Evolutionary conservation across 1,284 basidiomycete species (phyloP), one percentile per base, ranked within the genome.

Genomic region (Ceratobasidium sp.): DNA sequence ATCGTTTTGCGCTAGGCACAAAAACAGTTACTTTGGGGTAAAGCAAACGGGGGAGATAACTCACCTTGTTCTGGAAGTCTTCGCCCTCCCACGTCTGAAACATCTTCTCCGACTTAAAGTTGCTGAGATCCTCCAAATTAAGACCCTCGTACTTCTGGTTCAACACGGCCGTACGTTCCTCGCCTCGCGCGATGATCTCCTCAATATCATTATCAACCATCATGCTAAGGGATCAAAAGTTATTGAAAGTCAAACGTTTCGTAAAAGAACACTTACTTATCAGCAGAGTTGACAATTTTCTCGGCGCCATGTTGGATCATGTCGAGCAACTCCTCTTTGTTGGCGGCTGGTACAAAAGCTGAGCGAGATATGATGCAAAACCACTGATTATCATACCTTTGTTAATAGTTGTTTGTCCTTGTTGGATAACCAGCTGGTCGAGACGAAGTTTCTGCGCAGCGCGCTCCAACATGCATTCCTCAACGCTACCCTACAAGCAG

Each of bases 291-390:
- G 85, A 99, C 97, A 80, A 99, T 99, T 86, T 96, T 95, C 84
- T 99, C 97, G 0, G 97, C 97, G 26, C 98, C 98, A 84, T 98
- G 97, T 28, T 97, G 94, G 81, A 99, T 99, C 96, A 99, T 99
- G 83, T 99, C 97, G 28, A 99, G 88, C 18, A 99, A 88, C 79
- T 99, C 98, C 61, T 99, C 98, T 87, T 99, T 99, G 87, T 93
- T 96, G 44, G 95, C 95, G 72, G 94, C 94, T 90, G 40, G 10
- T 3, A 68, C n/a, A 67, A 44, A 63, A 44, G 77, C 33, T 56
- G 49, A 26, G 10, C 49, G 5, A 78, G 15, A 42, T 20, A 40
- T 49, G 56, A 53, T 39, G 15, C n/a, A 23, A 2, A 67, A 51
- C 3, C 10, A 15, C 28, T 33, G 46, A 33, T 23, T 44, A 15